phyloP scores from a whole-genome alignment of 2,329 filamentous ascomycete species.

The Xylaria sp. region DNA sequence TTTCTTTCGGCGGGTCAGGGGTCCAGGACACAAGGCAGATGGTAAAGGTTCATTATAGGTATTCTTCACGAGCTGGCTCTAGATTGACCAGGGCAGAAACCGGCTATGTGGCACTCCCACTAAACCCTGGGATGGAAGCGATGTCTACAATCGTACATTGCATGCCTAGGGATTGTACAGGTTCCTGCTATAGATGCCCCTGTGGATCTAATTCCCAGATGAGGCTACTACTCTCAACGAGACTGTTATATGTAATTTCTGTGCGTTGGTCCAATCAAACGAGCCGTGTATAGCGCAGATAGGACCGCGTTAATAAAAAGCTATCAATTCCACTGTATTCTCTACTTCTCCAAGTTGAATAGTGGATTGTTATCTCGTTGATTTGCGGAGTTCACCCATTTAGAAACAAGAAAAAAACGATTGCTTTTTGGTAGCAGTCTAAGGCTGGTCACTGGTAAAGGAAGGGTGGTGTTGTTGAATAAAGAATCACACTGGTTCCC shows the following conservation, averaged over 20 bases:
- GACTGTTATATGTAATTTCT: not conserved
- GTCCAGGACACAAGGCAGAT: constrained; percentile 33
- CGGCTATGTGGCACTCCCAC: constrained; percentile 13
- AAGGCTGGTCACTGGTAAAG: not conserved
- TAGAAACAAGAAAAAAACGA: not conserved
- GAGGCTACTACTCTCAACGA: not conserved
- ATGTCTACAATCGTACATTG: constrained; percentile 1
- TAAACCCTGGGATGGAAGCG: not conserved
- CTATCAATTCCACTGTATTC: not conserved
- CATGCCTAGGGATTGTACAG: not conserved
- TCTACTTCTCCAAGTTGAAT: not conserved
- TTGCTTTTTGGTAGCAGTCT: not conserved
- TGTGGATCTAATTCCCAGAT: not conserved
- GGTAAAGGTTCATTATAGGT: constrained; percentile 33
- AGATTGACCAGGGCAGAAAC: constrained; percentile 27
- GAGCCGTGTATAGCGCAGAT: not conserved
- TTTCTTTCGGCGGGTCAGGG: constrained; percentile 23
- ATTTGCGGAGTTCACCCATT: not conserved
- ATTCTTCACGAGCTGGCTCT: constrained; percentile 27
- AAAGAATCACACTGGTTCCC: no score
- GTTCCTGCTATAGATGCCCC: not conserved
- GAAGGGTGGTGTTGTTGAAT: no score
- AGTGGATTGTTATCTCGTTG: not conserved
- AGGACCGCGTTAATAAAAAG: not conserved
- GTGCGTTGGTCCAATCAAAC: not conserved